phyloP scores from a whole-genome alignment of 106 monocot species.

The Phalaenopsis equestris region DNA sequence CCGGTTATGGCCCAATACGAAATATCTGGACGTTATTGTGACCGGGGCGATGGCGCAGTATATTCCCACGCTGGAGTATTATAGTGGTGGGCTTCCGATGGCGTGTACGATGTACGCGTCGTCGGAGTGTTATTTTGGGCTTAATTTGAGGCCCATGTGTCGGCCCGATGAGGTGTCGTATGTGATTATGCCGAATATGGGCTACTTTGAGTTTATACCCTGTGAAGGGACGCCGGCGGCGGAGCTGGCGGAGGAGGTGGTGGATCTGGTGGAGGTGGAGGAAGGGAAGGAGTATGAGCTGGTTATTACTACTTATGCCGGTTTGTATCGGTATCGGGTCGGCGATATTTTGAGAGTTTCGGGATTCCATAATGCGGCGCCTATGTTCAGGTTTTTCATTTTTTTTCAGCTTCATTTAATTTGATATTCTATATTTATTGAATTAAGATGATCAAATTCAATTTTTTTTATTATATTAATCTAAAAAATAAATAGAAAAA shows the following conservation, averaged over 20 bases:
- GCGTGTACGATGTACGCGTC: slow-evolving; percentile 94
- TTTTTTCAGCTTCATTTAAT: neutral
- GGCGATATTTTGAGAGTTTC: slow-evolving; percentile 15
- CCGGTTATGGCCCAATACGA: slow-evolving; percentile 6
- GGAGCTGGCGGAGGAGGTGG: neutral
- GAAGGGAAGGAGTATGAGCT: slow-evolving; percentile 68
- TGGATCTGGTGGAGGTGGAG: slow-evolving; percentile 55
- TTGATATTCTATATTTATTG: too few species aligned
- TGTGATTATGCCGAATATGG: slow-evolving; percentile 35
- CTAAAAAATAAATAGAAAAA: too few species aligned
- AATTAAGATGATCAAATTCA: neutral
- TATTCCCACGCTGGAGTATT: slow-evolving; percentile 49
- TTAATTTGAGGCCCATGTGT: slow-evolving; percentile 74
- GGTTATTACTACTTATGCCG: slow-evolving; percentile 74
- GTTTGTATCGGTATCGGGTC: slow-evolving; percentile 40
- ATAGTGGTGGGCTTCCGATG: slow-evolving; percentile 78
- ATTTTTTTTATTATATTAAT: too few species aligned
- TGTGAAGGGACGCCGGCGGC: neutral
- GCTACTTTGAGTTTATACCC: slow-evolving; percentile 55
- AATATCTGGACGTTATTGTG: slow-evolving; percentile 7
- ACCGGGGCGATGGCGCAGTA: slow-evolving; percentile 11
- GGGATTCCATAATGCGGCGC: slow-evolving; percentile 19
- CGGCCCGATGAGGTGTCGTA: slow-evolving; percentile 32
- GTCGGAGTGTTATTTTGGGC: slow-evolving; percentile 87
- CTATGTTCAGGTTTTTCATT: slow-evolving; percentile 13